Evolutionary conservation across 148 eudicot genomes (phyloP), one percentile per base, ranked within the genome.

Genomic region (Cornus kousa): DNA sequence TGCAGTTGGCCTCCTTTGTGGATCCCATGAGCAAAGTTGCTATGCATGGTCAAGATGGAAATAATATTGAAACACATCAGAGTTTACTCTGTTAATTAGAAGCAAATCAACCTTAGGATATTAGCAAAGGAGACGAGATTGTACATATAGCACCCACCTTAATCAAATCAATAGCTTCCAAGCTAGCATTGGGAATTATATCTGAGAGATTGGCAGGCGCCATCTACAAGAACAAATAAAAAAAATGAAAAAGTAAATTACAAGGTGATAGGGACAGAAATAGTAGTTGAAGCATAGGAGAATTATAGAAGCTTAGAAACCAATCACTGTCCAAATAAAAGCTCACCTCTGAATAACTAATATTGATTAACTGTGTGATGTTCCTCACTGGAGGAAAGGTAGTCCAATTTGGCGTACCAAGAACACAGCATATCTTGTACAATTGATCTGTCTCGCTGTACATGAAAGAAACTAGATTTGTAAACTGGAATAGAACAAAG

Each of bases 11-110:
- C 98, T 90, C 79, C 82, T 89, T 64, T 80, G 77, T 72, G 98
- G 97, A 82, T 95, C 97, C 98, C 98, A 95, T 60, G 94, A 90
- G 79, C 90, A 93, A 48, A 95, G 93, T 86, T 84, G 89, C 97
- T 93, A 87, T 72, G 77, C 50, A 80, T 40, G 68, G 53, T 73
- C 71, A 75, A 72, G 39, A 37, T 79, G 53, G 76, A 75, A 68
- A 20, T 33, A 22, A 50, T 23, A 46, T 69, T 13, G 65, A 60
- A 76, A 75, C 60, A 70, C 14, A 22, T 22, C 71, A 32, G 23
- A 16, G 10, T n/a, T 5, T 12, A 53, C 13, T 53, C 64, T n/a
- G 24, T 19, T 5, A 39, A 62, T 17, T 24, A 75, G 69, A 73
- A 33, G 53, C 24, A 77, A 64, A 39, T 33, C 68, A 72, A 69